A percentile compares a stretch with the other conserved stretches of the same genome.
Evolutionary conservation across 106 monocot genomes (phyloP).

Genomic region (Acorus gramineus): DNA sequence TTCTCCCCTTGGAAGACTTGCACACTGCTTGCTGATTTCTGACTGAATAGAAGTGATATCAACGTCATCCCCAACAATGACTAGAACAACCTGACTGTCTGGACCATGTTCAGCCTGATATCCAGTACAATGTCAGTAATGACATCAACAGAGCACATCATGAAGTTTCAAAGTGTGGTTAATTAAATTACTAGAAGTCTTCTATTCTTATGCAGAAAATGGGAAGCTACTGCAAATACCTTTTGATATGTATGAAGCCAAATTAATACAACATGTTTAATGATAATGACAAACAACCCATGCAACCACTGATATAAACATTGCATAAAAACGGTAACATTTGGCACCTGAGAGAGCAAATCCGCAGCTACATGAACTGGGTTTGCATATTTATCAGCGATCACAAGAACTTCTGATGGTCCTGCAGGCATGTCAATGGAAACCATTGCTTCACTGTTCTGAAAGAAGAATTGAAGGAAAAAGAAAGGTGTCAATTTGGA

Average conservation of each 20-base stretch:
- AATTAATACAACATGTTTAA: neutral
- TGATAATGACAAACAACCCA: too few species aligned
- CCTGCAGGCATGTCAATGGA: slow-evolving; percentile 99
- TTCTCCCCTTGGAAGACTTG: slow-evolving; percentile 72
- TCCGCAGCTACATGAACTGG: slow-evolving; percentile 86
- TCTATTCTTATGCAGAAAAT: too few species aligned
- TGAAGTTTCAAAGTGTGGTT: too few species aligned
- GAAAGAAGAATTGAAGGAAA: slow-evolving; percentile 17
- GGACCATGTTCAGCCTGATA: slow-evolving; percentile 95
- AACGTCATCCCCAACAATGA: slow-evolving; percentile 65
- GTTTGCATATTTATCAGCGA: slow-evolving; percentile 84
- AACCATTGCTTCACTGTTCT: slow-evolving; percentile 99
- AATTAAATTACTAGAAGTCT: too few species aligned
- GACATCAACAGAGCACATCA: too few species aligned
- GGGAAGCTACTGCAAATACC: too few species aligned
- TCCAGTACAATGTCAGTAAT: neutral
- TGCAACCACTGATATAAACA: too few species aligned
- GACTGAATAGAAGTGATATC: slow-evolving; percentile 58
- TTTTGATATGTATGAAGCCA: neutral
- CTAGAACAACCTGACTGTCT: slow-evolving; percentile 97
- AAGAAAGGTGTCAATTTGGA: too few species aligned
- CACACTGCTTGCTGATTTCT: slow-evolving; percentile 70
- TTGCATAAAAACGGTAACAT: neutral
- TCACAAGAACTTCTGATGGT: slow-evolving; percentile 91
- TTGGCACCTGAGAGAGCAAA: slow-evolving; percentile 78